These are phyloP conservation scores for Ophiostoma ulmi DNA, from an alignment of 2,329 filamentous ascomycete species.

Conservation along the genomic window DNA sequence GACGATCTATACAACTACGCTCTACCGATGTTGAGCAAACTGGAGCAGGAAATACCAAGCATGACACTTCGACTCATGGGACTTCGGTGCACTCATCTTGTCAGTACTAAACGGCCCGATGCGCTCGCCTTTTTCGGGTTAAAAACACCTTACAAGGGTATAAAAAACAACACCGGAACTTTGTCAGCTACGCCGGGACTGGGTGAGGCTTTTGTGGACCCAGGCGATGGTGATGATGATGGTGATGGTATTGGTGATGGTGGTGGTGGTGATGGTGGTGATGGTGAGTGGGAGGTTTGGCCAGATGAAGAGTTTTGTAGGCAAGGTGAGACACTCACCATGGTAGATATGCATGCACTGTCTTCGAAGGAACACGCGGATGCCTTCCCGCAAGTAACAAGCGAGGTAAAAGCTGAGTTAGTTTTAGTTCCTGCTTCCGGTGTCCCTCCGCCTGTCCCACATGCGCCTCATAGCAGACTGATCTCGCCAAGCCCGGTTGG, in stretches of 20 bases:
- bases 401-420: not conserved
- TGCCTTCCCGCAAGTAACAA: not conserved
- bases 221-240: constrained; percentile 33
- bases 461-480: constrained; percentile 47
- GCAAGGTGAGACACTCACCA: constrained; percentile 25
- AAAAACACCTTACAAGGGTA: constrained; percentile 33
- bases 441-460: not conserved
- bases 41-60: constrained; percentile 75
- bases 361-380: not conserved
- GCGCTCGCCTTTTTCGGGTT: constrained; percentile 75
- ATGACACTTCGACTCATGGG: constrained; percentile 84
- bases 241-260: constrained; percentile 37
- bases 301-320: constrained; percentile 56
- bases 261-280: constrained; percentile 34
- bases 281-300: constrained; percentile 61
- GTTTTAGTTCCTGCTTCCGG: not conserved
- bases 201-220: constrained; percentile 31
- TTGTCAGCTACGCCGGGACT: not conserved
- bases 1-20: constrained; percentile 80
- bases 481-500: constrained; percentile 45
- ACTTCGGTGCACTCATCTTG: constrained; percentile 76
- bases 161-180: no score
- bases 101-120: constrained; percentile 77
- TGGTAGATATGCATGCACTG: constrained; percentile 15
- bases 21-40: constrained; percentile 74